Evolutionary conservation across 2,329 filamentous ascomycete species (phyloP), one percentile per base, ranked within the genome.

Genomic region (Fusarium coicis): DNA sequence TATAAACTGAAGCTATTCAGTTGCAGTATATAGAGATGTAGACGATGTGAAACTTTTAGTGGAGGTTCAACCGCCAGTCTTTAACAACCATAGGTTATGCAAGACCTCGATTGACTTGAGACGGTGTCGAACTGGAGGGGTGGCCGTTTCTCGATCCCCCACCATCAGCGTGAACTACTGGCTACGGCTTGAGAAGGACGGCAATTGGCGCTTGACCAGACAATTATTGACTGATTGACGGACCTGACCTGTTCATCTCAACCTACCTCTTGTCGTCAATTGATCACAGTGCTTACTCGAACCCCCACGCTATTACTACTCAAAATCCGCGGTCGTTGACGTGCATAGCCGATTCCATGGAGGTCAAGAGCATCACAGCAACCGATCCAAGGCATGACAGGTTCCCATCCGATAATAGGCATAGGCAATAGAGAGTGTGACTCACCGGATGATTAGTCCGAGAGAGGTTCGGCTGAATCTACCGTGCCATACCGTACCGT

Each of bases 261-360:
- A 61, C 32, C 36, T 21, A 16, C 37, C 50, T 50, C 19, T 26
- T 34, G 23, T 63, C 14, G 32, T 34, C 18, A 19, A 36, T 46
- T 39, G 40, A 52, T 55, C 44, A 72, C 44, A 53, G 58, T 39
- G 28, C 39, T 42, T 30, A 21, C 30, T 34, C 16, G 44, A 46
- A 26, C 49, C 70, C 70, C 66, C 70, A 74, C 70, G 70, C 52
- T 42, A 73, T 73, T 73, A 50, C 43, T 67, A 47, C 50, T 63
- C 63, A 49, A 26, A 28, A 34, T 28, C 28, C 53, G 56, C 36
- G 58, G 55, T 40, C 30, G 50, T 61, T 56, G 19, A 40, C 42
- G 12, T 55, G 50, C 58, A 62, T 44, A 55, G 32, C 58, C 50
- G 50, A 62, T 55, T 30, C 52, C 34, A 28, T 53, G 23, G 23